These are phyloP conservation scores for Candida krabiensis DNA, from an alignment of 805 yeast genomes.

Conservation along the genomic window DNA sequence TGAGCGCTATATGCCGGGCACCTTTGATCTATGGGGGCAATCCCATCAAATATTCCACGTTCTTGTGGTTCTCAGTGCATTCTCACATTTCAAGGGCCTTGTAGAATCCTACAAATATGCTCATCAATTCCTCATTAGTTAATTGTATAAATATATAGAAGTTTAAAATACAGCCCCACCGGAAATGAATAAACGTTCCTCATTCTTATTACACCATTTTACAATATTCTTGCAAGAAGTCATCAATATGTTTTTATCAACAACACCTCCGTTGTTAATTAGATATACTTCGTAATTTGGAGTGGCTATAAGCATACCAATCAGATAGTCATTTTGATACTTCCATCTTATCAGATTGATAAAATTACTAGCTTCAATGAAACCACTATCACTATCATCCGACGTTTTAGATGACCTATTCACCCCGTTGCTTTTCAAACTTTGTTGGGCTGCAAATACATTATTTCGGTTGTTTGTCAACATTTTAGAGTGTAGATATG, in stretches of 20 bases:
- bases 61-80: conserved; percentile 74
- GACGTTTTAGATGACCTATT: not conserved
- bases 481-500: conserved; percentile 26
- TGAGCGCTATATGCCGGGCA: conserved; percentile 64
- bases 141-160: not conserved
- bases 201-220: conserved; percentile 74
- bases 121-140: conserved; percentile 31
- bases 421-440: not conserved
- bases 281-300: conserved; percentile 59
- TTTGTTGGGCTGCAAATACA: not conserved
- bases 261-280: conserved; percentile 53
- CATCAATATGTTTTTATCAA: conserved; percentile 56
- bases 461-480: conserved; percentile 8
- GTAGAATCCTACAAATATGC: conserved; percentile 53
- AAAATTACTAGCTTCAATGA: conserved; percentile 22
- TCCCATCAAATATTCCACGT: conserved; percentile 86
- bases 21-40: conserved; percentile 69
- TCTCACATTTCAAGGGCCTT: conserved; percentile 68
- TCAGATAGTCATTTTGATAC: conserved; percentile 20
- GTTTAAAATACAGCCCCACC: conserved; percentile 66
- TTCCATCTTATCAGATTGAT: conserved; percentile 29
- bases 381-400: conserved; percentile 2
- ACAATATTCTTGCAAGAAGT: conserved; percentile 63
- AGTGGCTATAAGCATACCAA: conserved; percentile 30
- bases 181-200: conserved; percentile 67